Conservation (phyloP, 1,139 yeast species). For the Hyphopichia fennica region DNA sequence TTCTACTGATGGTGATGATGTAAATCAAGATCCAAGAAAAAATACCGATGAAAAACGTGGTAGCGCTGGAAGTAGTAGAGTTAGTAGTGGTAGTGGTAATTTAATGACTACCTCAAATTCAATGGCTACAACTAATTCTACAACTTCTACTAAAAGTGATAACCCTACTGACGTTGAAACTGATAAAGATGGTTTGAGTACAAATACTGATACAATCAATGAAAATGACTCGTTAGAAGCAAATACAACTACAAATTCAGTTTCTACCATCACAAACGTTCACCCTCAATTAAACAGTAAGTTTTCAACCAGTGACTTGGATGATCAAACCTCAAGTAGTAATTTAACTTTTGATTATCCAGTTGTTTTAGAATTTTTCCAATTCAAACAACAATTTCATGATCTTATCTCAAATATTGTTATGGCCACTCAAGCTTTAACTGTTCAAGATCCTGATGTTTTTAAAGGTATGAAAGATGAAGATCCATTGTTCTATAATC, state of each 20-base stretch:
- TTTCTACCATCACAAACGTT: not conserved
- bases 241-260: not conserved
- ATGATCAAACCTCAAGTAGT: conserved; percentile 1
- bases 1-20: conserved; percentile 19
- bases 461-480: conserved; percentile 64
- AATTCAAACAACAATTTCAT: conserved; percentile 72
- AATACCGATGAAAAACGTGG: conserved; percentile 6
- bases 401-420: conserved; percentile 60
- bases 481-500: conserved; percentile 44
- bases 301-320: not conserved
- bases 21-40: conserved; percentile 3
- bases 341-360: conserved; percentile 56
- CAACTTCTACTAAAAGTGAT: not conserved
- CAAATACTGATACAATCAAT: not conserved
- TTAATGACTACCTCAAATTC: not conserved
- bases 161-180: not conserved
- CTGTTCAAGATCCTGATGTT: conserved; percentile 72
- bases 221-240: not conserved
- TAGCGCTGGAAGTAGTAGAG: conserved; percentile 3
- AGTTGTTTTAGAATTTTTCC: conserved; percentile 70
- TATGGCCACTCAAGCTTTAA: conserved; percentile 68
- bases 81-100: not conserved
- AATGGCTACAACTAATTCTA: not conserved
- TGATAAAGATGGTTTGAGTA: too few relatives aligned
- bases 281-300: not conserved